Conservation (phyloP, 148 eudicot species). For the Vaccinium macrocarpon region DNA sequence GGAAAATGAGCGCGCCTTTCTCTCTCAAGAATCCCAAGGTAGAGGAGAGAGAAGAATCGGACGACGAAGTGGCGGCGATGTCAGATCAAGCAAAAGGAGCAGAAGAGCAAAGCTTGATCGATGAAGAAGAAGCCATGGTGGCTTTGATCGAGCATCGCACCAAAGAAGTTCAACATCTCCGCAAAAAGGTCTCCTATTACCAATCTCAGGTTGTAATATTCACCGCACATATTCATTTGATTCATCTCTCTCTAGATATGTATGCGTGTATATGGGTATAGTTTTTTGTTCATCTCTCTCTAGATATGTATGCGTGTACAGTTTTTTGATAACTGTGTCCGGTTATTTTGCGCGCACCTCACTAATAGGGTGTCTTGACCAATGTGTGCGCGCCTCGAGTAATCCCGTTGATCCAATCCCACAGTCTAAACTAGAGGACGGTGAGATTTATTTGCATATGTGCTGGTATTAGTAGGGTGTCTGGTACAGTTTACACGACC, state of each 20-base stretch:
- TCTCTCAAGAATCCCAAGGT: slow-evolving; percentile 27
- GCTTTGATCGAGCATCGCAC: slow-evolving; percentile 78
- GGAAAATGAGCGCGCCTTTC: slow-evolving; percentile 17
- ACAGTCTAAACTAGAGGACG: too few species aligned
- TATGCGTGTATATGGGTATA: too few species aligned
- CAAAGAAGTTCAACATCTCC: slow-evolving; percentile 70
- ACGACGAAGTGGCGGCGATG: background rate
- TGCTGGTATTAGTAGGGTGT: too few species aligned
- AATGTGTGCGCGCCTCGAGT: too few species aligned
- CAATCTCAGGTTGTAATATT: slow-evolving; percentile 2
- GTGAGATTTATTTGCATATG: too few species aligned
- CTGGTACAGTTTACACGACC: too few species aligned
- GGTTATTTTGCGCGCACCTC: too few species aligned
- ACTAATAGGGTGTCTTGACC: too few species aligned
- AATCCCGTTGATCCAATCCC: too few species aligned
- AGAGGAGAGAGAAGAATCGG: slow-evolving; percentile 18
- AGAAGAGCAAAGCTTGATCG: slow-evolving; percentile 17
- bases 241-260: background rate
- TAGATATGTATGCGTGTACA: too few species aligned
- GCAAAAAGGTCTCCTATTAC: slow-evolving; percentile 62
- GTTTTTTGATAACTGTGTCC: too few species aligned
- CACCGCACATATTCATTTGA: background rate
- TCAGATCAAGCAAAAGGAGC: background rate
- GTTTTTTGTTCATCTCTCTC: background rate
- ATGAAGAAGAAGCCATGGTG: slow-evolving; percentile 71